Percentiles rank a stretch among this genome's conserved stretches.
These are phyloP conservation scores for Fusarium veterinarium DNA, from an alignment of 2,329 filamentous ascomycete genomes.

Conservation along the genomic window DNA sequence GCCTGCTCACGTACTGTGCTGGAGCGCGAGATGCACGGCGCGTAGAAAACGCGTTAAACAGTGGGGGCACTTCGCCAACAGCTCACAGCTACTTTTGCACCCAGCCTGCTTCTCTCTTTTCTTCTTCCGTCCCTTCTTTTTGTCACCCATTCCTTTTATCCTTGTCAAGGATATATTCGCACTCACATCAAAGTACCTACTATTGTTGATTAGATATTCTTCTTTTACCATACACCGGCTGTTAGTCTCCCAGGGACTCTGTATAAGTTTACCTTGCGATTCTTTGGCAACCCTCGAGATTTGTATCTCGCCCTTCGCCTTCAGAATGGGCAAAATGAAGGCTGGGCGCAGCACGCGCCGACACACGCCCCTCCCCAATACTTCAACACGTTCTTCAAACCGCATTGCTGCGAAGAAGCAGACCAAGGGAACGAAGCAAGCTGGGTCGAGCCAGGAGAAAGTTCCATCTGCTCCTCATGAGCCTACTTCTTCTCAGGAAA, in stretches of 20 bases:
- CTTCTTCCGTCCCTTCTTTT: slow-evolving; percentile 7
- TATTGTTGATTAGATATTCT: background rate
- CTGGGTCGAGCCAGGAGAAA: background rate
- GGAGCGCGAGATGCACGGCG: background rate
- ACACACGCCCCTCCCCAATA: background rate
- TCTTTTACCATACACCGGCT: slow-evolving; percentile 8
- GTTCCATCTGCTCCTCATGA: background rate
- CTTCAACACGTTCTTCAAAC: background rate
- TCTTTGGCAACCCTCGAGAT: background rate
- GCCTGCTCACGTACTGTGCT: slow-evolving; percentile 2
- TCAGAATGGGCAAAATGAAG: slow-evolving; percentile 20
- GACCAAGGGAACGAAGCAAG: background rate
- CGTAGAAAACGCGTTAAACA: background rate
- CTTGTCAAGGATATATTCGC: slow-evolving; percentile 10
- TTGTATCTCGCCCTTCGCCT: background rate
- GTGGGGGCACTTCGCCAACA: background rate
- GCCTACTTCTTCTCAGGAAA: background rate
- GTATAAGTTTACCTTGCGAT: slow-evolving; percentile 9
- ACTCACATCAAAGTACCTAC: slow-evolving; percentile 1
- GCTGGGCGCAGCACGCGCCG: background rate
- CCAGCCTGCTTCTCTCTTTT: background rate
- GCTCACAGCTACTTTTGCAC: too few relatives aligned
- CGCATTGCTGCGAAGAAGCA: background rate
- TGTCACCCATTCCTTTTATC: background rate
- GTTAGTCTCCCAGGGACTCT: background rate